These are phyloP conservation scores for Fusarium odoratissimum DNA, from an alignment of 2,329 filamentous ascomycete genomes.

Conservation along the genomic window DNA sequence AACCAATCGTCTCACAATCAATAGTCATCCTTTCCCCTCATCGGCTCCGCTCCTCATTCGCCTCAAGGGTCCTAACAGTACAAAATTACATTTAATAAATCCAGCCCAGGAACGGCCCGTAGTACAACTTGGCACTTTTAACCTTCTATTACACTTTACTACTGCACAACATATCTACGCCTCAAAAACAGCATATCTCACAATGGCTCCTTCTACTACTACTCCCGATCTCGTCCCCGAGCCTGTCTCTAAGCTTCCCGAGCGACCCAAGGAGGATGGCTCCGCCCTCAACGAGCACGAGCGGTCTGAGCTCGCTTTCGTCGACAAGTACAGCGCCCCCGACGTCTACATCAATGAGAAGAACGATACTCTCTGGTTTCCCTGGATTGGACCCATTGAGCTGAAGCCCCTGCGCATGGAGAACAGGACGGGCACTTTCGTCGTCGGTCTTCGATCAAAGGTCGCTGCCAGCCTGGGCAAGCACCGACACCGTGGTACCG, in stretches of 20 bases:
- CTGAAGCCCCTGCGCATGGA: conserved; percentile 36
- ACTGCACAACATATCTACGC: conserved; percentile 7
- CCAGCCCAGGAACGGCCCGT: conserved; percentile 18
- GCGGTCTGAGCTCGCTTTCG: conserved; percentile 36
- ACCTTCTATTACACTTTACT: background rate
- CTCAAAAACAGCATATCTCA: background rate
- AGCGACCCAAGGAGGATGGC: conserved; percentile 15
- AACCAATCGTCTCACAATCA: conserved; percentile 19
- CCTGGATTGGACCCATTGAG: conserved; percentile 35
- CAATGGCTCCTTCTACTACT: conserved; percentile 30
- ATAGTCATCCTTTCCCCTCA: conserved; percentile 26
- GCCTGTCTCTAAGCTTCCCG: conserved; percentile 21
- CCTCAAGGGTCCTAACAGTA: background rate
- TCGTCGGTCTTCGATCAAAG: conserved; percentile 27
- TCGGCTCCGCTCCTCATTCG: conserved; percentile 1
- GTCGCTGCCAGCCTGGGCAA: conserved; percentile 35
- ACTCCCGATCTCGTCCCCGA: conserved; percentile 17
- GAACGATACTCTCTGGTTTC: conserved; percentile 40
- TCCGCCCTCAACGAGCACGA: conserved; percentile 15
- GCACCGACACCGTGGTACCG: conserved; percentile 33
- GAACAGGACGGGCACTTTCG: conserved; percentile 33
- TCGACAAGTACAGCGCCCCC: conserved; percentile 44
- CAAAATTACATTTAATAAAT: conserved; percentile 6
- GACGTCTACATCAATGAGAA: conserved; percentile 41
- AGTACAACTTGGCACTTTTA: conserved; percentile 20